phyloP scores from a whole-genome alignment of 352 stramenopile species.

The Globisporangium cederbergense region DNA sequence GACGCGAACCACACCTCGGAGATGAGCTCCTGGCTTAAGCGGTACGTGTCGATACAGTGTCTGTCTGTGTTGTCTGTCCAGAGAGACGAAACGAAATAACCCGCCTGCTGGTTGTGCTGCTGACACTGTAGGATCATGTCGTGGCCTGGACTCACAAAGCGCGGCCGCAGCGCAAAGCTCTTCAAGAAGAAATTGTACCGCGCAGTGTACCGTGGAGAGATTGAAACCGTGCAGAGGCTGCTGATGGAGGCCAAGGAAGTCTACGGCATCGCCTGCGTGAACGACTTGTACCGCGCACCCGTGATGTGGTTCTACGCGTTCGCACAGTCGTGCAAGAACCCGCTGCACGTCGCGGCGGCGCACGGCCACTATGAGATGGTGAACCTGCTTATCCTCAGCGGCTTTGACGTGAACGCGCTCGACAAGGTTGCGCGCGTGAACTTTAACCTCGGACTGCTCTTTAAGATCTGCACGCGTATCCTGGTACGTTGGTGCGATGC shows the following conservation, averaged over 20 bases:
- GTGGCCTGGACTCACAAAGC: constrained; percentile 27
- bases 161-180: constrained; percentile 26
- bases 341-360: constrained; percentile 66
- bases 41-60: constrained; percentile 1
- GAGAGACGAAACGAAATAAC: background rate
- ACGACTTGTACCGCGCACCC: constrained; percentile 43
- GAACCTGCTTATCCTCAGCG: constrained; percentile 46
- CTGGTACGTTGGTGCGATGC: constrained; percentile 28
- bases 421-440: constrained; percentile 80
- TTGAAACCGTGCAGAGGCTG: constrained; percentile 36
- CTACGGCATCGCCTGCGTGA: constrained; percentile 33
- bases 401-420: constrained; percentile 62
- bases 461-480: constrained; percentile 64
- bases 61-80: background rate
- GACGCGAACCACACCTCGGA: constrained; percentile 64
- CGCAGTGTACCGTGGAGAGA: constrained; percentile 47
- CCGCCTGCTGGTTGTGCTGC: background rate
- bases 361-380: constrained; percentile 55
- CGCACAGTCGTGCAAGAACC: constrained; percentile 67
- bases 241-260: constrained; percentile 27
- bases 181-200: constrained; percentile 72
- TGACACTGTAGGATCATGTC: constrained; percentile 26
- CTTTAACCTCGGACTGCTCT: constrained; percentile 72
- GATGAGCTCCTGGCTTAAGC: constrained; percentile 40
- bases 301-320: constrained; percentile 66